phyloP scores from a whole-genome alignment of 208 protist species.

The Leishmania mexicana region DNA sequence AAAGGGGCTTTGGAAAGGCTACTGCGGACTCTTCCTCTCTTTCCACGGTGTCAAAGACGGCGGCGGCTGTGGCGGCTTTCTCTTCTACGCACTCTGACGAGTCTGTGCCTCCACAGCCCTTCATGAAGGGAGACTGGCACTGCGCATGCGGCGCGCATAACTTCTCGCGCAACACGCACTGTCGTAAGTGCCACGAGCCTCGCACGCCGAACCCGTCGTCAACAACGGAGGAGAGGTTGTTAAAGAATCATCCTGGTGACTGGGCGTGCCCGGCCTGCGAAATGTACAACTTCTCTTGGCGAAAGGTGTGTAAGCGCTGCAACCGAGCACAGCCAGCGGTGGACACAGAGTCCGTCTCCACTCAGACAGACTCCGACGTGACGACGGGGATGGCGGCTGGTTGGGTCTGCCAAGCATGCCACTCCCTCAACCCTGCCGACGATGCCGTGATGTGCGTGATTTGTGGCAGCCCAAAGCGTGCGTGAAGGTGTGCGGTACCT shows the following conservation, averaged over 20 bases:
- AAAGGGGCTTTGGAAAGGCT: not conserved
- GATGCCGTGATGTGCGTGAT: constrained; percentile 17
- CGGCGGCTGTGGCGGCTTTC: not conserved
- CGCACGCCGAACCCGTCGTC: not conserved
- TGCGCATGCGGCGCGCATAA: constrained; percentile 79
- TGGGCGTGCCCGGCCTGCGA: constrained; percentile 34
- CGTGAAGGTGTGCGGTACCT: not conserved
- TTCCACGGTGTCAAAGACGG: not conserved
- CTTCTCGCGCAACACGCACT: constrained; percentile 52
- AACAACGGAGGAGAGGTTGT: not conserved
- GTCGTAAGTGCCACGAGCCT: constrained; percentile 36
- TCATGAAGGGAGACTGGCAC: constrained; percentile 60
- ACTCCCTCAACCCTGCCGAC: constrained; percentile 26
- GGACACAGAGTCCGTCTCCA: not conserved
- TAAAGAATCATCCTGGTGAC: constrained; percentile 9
- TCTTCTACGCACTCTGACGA: not conserved
- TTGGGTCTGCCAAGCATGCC: constrained; percentile 30
- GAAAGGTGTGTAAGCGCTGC: constrained; percentile 37
- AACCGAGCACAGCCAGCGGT: not conserved
- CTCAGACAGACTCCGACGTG: not conserved
- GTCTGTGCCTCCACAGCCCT: constrained; percentile 11
- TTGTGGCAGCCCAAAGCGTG: constrained; percentile 12
- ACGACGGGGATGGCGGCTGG: not conserved
- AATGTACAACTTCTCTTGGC: constrained; percentile 38
- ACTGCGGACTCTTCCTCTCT: not conserved